Evolutionary conservation across 805 yeast genomes (phyloP).

Genomic region (Millerago galiae): DNA sequence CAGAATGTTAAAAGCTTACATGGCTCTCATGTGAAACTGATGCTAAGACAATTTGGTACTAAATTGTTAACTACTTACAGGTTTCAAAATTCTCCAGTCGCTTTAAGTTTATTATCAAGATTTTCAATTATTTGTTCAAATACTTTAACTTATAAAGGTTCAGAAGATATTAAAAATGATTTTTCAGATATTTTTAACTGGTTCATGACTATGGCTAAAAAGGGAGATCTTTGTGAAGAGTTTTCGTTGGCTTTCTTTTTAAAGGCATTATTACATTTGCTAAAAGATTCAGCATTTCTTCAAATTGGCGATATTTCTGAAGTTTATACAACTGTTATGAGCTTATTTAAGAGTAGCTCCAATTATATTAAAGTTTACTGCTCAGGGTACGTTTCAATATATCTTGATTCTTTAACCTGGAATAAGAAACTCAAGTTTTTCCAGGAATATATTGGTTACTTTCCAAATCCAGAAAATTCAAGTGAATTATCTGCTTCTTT

Average conservation of each 20-base stretch:
- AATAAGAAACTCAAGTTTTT: slow-evolving; percentile 13
- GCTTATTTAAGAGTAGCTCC: slow-evolving; percentile 8
- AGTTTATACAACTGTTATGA: neutral
- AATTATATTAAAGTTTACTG: slow-evolving; percentile 9
- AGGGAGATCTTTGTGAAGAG: slow-evolving; percentile 35
- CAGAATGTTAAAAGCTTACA: slow-evolving; percentile 3
- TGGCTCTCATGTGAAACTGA: slow-evolving; percentile 2
- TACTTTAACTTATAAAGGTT: slow-evolving; percentile 22
- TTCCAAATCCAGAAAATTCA: slow-evolving; percentile 19
- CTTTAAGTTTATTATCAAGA: slow-evolving; percentile 29
- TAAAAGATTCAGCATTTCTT: slow-evolving; percentile 20
- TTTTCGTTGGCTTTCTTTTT: slow-evolving; percentile 27
- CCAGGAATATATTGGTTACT: slow-evolving; percentile 21
- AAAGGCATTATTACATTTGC: slow-evolving; percentile 27
- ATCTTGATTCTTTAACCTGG: slow-evolving; percentile 1
- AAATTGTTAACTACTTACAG: slow-evolving; percentile 22
- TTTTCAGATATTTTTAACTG: slow-evolving; percentile 43
- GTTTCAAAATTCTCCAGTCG: slow-evolving; percentile 35
- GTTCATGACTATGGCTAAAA: slow-evolving; percentile 35
- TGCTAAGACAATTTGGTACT: slow-evolving; percentile 14
- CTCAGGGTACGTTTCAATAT: neutral
- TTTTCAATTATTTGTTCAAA: slow-evolving; percentile 24
- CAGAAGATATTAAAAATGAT: slow-evolving; percentile 31
- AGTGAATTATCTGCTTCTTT: slow-evolving; percentile 25
- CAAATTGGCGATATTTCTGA: slow-evolving; percentile 1